Conservation (phyloP, 2,329 filamentous ascomycete species). For the Penicillium capsulatum region DNA sequence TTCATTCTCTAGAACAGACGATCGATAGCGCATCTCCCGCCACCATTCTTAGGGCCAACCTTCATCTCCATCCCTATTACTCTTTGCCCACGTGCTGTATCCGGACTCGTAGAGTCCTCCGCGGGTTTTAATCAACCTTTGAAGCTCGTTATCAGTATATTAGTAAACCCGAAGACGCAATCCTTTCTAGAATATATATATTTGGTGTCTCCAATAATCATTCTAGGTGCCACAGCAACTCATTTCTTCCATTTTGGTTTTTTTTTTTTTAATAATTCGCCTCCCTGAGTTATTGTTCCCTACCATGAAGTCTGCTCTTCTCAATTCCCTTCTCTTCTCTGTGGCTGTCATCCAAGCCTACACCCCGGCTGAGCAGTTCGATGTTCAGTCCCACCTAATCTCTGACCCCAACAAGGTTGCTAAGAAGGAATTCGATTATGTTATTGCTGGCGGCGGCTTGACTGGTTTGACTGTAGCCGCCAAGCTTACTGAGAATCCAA, state of each 20-base stretch:
- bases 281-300: background rate
- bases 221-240: background rate
- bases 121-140: conserved; percentile 1
- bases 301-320: background rate
- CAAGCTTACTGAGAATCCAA: conserved; percentile 23
- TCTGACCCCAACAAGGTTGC: conserved; percentile 16
- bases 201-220: background rate
- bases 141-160: background rate
- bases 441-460: conserved; percentile 31
- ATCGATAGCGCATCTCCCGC: no score
- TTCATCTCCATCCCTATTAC: background rate
- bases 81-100: background rate
- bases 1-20: conserved; percentile 1
- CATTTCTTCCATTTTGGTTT: background rate
- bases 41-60: no score
- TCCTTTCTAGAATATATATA: conserved; percentile 1
- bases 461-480: conserved; percentile 28
- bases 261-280: background rate
- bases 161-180: background rate
- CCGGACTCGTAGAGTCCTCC: background rate
- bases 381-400: conserved; percentile 9
- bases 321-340: background rate
- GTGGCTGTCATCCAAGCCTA: conserved; percentile 1
- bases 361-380: conserved; percentile 2
- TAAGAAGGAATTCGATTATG: conserved; percentile 25